Percentiles rank a stretch among this genome's conserved stretches.
Evolutionary conservation across 2,329 filamentous ascomycete species (phyloP).

Genomic region (Verticillium dahliae): DNA sequence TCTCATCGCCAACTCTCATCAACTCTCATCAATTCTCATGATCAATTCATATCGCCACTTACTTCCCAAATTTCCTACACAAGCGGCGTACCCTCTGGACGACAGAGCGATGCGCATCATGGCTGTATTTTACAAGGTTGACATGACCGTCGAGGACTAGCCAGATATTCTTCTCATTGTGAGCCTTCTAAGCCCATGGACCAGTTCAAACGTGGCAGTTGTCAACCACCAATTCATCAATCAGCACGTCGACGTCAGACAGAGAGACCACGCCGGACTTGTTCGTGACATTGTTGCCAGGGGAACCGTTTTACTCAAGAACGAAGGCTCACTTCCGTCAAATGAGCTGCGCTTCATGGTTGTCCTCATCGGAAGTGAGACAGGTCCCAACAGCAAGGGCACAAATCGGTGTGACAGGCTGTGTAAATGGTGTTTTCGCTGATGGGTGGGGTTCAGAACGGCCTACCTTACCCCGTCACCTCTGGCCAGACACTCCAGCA

Average conservation of each 20-base stretch:
- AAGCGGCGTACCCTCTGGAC: slow-evolving; percentile 53
- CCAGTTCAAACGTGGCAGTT: slow-evolving; percentile 59
- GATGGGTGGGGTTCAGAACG: slow-evolving; percentile 78
- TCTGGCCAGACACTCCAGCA: slow-evolving; percentile 64
- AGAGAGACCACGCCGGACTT: slow-evolving; percentile 57
- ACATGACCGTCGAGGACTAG: slow-evolving; percentile 40
- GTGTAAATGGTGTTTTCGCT: slow-evolving; percentile 71
- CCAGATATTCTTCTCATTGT: slow-evolving; percentile 74
- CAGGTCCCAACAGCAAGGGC: slow-evolving; percentile 57
- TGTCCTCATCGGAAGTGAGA: slow-evolving; percentile 71
- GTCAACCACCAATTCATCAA: slow-evolving; percentile 65
- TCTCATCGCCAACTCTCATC: no score
- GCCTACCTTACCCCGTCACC: slow-evolving; percentile 66
- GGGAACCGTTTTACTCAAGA: slow-evolving; percentile 87
- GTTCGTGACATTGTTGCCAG: slow-evolving; percentile 74
- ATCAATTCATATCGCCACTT: no score
- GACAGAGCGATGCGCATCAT: slow-evolving; percentile 60
- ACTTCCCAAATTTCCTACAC: neutral
- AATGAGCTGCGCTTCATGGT: slow-evolving; percentile 68
- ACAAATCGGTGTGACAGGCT: slow-evolving; percentile 10
- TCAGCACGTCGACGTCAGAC: slow-evolving; percentile 72
- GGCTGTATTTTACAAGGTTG: neutral
- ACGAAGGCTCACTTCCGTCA: slow-evolving; percentile 42
- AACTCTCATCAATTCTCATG: no score
- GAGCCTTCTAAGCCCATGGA: slow-evolving; percentile 84